Evolutionary conservation across 2,329 filamentous ascomycete genomes (phyloP), one percentile per base, ranked within the genome.

Genomic region (Ceratocystis albifundus): DNA sequence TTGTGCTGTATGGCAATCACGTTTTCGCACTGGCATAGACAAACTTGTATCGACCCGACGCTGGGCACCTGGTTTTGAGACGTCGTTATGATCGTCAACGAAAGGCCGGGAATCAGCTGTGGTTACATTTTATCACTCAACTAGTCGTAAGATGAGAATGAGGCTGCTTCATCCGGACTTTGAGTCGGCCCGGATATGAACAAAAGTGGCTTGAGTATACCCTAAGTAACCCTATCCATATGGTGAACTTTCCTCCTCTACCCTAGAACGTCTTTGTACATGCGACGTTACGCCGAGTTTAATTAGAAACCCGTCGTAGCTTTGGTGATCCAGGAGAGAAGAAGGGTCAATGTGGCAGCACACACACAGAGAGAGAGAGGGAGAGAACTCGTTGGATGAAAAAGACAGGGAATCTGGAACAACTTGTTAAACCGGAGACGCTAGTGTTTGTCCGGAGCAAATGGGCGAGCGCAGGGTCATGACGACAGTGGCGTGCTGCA

Each of bases 21-120:
- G 79, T 82, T 80, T 81, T 81, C 79, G 78, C 79, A 74, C 79
- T 82, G 80, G 80, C 80, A 80, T 75, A 81, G 77, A 82, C 73
- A 41, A 72, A 78, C 72, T 70, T 69, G 48, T 72, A 36, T 48
- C 68, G 69, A 77, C 80, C 80, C 79, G 75, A 80, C 81, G 79
- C 80, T 82, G 79, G 79, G 80, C 80, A 79, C 80, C 79, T 77
- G 77, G 74, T 73, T 78, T 80, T 74, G 77, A 82, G 79, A 79
- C 73, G 75, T 79, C 80, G 80, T 82, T 76, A 80, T 81, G 79
- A 75, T 76, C 74, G 72, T 81, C 77, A 69, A 75, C 74, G 80
- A 82, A 70, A 79, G 75, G 76, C 74, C 77, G 79, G 80, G 80
- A 82, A 82, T 82, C 79, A 81, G 80, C 79, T 81, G 80, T 81